A percentile compares a stretch with the other conserved stretches of the same genome.
Evolutionary conservation across 306 rosid species (phyloP).

Genomic region (Pyrus betulifolia): DNA sequence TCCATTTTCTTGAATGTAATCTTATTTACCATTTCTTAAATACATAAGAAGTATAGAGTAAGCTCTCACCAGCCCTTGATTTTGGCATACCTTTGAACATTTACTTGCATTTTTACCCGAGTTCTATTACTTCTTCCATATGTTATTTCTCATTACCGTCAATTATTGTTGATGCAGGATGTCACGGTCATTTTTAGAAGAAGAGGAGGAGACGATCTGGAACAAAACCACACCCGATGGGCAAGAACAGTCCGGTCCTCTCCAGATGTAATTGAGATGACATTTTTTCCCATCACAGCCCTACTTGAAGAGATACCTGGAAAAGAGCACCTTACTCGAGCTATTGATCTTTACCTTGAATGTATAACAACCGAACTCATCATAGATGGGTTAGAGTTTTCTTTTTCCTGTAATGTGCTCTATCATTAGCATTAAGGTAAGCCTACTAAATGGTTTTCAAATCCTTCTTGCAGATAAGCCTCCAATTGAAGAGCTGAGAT

Average conservation of each 20-base stretch:
- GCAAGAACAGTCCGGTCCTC: conserved; percentile 46
- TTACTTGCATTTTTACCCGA: not conserved
- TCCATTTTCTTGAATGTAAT: not conserved
- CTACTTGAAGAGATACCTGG: conserved; percentile 57
- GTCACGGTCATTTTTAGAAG: conserved; percentile 77
- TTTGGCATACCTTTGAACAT: not conserved
- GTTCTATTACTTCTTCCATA: not conserved
- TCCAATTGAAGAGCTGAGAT: conserved; percentile 85
- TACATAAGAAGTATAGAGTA: not conserved
- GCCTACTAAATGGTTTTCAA: not conserved
- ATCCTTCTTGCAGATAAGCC: conserved; percentile 65
- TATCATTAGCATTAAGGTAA: conserved; percentile 1
- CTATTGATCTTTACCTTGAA: conserved; percentile 80
- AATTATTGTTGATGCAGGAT: conserved; percentile 40
- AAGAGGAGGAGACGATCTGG: conserved; percentile 91
- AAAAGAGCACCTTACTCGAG: conserved; percentile 60
- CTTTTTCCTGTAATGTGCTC: conserved; percentile 7
- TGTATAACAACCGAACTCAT: conserved; percentile 38
- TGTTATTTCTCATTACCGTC: not conserved
- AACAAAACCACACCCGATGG: conserved; percentile 67
- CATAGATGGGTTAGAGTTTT: not conserved
- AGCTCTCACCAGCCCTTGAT: not conserved
- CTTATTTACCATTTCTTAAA: not conserved
- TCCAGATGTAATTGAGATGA: conserved; percentile 74
- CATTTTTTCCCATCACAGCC: conserved; percentile 55